phyloP scores from a whole-genome alignment of 352 stramenopile genomes.

The Aphanomyces euteiches region DNA sequence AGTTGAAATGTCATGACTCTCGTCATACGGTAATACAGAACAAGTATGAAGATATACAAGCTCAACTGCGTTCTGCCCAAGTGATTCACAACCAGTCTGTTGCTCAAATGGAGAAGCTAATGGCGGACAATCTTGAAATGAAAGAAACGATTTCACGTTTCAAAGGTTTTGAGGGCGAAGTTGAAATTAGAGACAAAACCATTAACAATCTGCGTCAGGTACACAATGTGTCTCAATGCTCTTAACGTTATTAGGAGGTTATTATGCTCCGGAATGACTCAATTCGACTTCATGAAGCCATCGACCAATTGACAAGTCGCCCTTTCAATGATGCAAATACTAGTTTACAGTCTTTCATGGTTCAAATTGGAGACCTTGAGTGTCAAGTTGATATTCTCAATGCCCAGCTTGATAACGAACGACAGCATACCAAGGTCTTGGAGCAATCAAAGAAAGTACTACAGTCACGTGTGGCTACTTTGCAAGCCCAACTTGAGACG shows the following conservation, averaged over 20 bases:
- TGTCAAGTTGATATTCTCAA: not conserved
- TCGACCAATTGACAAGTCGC: not conserved
- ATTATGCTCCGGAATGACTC: not conserved
- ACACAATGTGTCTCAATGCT: not conserved
- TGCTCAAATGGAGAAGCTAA: not conserved
- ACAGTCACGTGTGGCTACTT: not conserved
- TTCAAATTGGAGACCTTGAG: conserved; percentile 7
- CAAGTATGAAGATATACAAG: not conserved
- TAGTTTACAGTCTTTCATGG: not conserved
- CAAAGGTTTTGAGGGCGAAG: not conserved
- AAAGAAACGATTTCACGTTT: not conserved
- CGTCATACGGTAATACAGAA: not conserved
- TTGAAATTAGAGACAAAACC: not conserved
- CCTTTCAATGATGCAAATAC: not conserved
- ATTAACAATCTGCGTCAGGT: conserved; percentile 1
- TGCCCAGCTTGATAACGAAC: conserved; percentile 11
- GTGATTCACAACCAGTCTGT: not conserved
- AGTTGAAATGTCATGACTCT: not conserved
- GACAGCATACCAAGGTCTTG: not conserved
- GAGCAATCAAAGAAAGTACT: not conserved
- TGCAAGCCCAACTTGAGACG: not conserved
- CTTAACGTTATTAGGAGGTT: not conserved
- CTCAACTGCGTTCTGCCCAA: not conserved
- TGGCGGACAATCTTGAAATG: not conserved
- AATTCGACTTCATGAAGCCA: conserved; percentile 4